Evolutionary conservation across 306 rosid genomes (phyloP), one percentile per base, ranked within the genome.

Genomic region (Cotoneaster glaucophyllus): DNA sequence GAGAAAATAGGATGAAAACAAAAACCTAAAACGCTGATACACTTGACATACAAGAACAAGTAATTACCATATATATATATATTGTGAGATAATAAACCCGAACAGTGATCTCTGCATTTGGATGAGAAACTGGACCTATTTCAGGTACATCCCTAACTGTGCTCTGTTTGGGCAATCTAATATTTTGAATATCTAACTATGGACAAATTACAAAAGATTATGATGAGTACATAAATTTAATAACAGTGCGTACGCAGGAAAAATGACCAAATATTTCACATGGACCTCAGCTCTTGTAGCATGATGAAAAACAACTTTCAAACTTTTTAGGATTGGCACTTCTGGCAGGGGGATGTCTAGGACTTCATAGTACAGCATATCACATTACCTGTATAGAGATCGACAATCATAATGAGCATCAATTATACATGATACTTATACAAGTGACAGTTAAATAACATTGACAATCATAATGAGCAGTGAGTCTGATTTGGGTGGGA

Each of bases 91-190:
- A 88, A 76, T 91, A 94, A 82, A 91, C 97, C 81, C 91, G 96
- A 22, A 94, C 79, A 94, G 84, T 82, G 70, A 94, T 86, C n/a
- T 90, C 97, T 11, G 95, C 98, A 78, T 87, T 75, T 22, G 92
- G 90, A 84, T 81, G 89, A 54, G 98, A 91, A 94, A 81, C 83
- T 90, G 96, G 32, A 91, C 96, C 96, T 94, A 93, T 83, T 81
- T 79, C 54, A 73, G 24, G 59, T 52, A 91, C 97, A 82, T 91
- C 91, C 29, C 87, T 92, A 9, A 91, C 94, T 32, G 85, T 82
- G 77, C 97, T 89, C 79, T 87, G 94, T 78, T 89, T 91, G 1
- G 94, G 89, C 84, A 91, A 85, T 75, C 92, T 87, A 75, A 89
- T 89, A 67, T 79, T 86, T 81, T 89, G 93, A 78, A 86, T 80